Conservation (phyloP, 257 asterid genomes). For the Jaltomata sinuosa region DNA sequence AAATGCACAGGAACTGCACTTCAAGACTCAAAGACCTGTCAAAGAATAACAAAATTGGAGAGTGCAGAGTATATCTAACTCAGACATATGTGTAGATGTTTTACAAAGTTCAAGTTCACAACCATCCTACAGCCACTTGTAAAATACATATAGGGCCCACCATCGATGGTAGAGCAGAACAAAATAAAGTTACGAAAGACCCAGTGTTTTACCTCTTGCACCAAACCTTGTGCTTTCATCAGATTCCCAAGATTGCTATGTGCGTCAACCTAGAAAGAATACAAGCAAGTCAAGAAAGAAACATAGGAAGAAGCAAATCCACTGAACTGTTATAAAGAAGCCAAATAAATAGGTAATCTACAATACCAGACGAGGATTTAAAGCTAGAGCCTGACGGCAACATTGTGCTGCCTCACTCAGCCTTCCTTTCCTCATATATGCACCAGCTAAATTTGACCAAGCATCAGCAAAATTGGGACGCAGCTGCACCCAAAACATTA, state of each 20-base stretch:
- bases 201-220: conserved; percentile 58
- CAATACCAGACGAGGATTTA: conserved; percentile 81
- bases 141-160: neutral
- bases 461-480: conserved; percentile 99
- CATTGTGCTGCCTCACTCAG: conserved; percentile 89
- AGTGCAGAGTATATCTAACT: neutral
- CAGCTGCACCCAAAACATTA: conserved; percentile 47
- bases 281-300: neutral
- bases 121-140: neutral
- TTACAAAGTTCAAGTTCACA: neutral
- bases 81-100: neutral
- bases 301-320: neutral
- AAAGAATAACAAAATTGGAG: neutral
- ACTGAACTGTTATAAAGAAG: neutral
- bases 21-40: neutral
- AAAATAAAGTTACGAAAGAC: neutral
- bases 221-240: conserved; percentile 96
- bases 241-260: conserved; percentile 97
- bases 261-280: conserved; percentile 76
- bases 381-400: conserved; percentile 97
- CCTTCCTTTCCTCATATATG: conserved; percentile 95
- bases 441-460: conserved; percentile 98
- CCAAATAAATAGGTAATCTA: neutral
- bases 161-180: neutral
- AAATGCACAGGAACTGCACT: neutral